Conservation (phyloP, 2,329 filamentous ascomycete genomes). For the Paradendryphiella salina region DNA sequence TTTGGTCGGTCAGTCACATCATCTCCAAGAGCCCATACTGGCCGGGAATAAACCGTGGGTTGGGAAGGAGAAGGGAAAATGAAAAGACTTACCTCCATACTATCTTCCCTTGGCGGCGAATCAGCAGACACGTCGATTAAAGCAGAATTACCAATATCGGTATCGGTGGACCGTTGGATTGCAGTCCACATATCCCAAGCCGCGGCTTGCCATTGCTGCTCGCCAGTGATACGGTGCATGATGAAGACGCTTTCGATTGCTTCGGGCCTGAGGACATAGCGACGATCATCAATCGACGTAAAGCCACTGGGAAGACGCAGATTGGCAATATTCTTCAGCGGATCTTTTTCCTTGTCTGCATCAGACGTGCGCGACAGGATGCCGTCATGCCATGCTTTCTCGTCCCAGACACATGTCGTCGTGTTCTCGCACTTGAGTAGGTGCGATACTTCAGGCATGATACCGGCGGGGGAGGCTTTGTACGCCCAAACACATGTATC, state of each 20-base stretch:
- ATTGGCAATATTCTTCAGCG: conserved; percentile 44
- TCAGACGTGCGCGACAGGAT: conserved; percentile 33
- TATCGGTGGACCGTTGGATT: conserved; percentile 50
- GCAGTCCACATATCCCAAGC: conserved; percentile 58
- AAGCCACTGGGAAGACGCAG: conserved; percentile 51
- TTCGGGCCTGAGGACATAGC: conserved; percentile 58
- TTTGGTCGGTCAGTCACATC: neutral
- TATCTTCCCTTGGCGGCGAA: conserved; percentile 46
- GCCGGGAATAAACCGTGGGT: no score
- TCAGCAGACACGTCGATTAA: conserved; percentile 49
- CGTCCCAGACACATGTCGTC: conserved; percentile 57
- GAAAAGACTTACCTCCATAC: conserved; percentile 49
- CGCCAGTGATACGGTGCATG: conserved; percentile 62
- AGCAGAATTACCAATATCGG: conserved; percentile 52
- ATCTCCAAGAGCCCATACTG: no score
- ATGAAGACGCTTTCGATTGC: conserved; percentile 66
- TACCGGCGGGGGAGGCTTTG: conserved; percentile 57
- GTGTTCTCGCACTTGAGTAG: conserved; percentile 54
- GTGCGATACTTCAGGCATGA: conserved; percentile 64
- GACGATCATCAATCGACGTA: conserved; percentile 48
- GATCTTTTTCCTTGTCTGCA: conserved; percentile 32
- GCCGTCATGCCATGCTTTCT: conserved; percentile 55
- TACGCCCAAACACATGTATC: conserved; percentile 68
- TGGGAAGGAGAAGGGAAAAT: neutral
- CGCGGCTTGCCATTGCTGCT: conserved; percentile 51